phyloP scores from a whole-genome alignment of 2,329 filamentous ascomycete genomes.

The Davidsoniella australis region DNA sequence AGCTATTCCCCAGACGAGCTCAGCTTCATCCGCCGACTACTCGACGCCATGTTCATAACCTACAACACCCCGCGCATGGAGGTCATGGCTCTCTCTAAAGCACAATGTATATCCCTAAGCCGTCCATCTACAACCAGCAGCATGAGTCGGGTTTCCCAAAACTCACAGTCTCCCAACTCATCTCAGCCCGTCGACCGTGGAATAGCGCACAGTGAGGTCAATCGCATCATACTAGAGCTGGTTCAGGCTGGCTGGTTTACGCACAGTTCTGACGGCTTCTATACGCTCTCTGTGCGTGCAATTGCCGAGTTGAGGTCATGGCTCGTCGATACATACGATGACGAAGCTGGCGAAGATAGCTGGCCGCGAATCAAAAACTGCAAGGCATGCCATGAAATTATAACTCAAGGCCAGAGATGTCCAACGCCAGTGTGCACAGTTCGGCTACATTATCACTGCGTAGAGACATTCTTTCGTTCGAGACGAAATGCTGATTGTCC shows the following conservation, averaged over 20 bases:
- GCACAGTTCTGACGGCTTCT: conserved; percentile 53
- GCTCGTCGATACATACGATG: conserved; percentile 73
- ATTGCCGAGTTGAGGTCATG: conserved; percentile 74
- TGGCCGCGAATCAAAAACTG: conserved; percentile 72
- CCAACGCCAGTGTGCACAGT: conserved; percentile 46
- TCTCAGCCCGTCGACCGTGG: conserved; percentile 29
- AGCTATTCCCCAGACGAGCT: conserved; percentile 69
- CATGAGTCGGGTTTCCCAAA: conserved; percentile 17
- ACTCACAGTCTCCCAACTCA: conserved; percentile 19
- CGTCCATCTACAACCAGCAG: conserved; percentile 25
- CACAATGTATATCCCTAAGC: conserved; percentile 59
- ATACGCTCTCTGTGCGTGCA: conserved; percentile 56
- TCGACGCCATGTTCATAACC: conserved; percentile 84
- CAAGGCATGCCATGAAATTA: conserved; percentile 72
- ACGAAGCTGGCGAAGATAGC: conserved; percentile 38
- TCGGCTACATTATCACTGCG: conserved; percentile 63
- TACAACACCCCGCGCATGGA: conserved; percentile 70
- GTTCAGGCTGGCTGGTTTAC: conserved; percentile 75
- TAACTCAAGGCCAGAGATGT: conserved; percentile 73
- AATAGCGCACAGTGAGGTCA: conserved; percentile 62
- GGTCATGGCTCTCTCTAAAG: conserved; percentile 63
- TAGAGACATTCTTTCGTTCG: conserved; percentile 54
- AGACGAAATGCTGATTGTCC: conserved; percentile 48
- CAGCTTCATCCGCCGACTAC: conserved; percentile 68
- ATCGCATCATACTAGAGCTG: conserved; percentile 51